Evolutionary conservation across 352 stramenopile genomes (phyloP).

Genomic region (Pythium apleroticum): DNA sequence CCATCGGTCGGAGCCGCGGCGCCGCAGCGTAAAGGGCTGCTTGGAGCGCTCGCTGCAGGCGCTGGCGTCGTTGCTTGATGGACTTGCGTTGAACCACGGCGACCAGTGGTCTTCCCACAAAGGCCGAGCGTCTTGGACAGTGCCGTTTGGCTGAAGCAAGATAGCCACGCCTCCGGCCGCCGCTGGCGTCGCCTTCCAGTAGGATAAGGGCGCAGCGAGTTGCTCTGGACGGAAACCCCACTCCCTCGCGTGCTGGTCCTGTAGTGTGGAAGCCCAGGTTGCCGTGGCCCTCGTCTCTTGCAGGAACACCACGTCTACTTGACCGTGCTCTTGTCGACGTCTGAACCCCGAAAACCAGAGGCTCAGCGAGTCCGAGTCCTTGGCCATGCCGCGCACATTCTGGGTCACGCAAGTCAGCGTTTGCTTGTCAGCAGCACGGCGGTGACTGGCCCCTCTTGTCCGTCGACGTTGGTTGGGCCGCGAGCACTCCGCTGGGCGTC

Average conservation of each 20-base stretch:
- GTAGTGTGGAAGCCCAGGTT: not conserved
- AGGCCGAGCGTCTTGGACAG: not conserved
- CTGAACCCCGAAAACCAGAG: not conserved
- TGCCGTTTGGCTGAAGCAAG: not conserved
- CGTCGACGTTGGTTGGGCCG: not conserved
- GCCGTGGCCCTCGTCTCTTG: not conserved
- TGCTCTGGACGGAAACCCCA: not conserved
- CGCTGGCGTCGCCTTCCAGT: not conserved
- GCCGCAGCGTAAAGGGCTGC: not conserved
- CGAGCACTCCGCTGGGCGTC: not conserved
- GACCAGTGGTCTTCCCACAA: not conserved
- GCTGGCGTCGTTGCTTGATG: not conserved
- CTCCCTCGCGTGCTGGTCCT: not conserved
- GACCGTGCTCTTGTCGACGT: not conserved
- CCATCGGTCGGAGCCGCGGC: not conserved
- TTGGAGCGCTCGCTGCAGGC: not conserved
- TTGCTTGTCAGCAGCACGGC: too few species aligned
- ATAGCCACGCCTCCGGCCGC: not conserved
- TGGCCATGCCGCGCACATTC: not conserved
- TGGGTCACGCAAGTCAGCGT: constrained; percentile 21
- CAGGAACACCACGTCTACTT: not conserved
- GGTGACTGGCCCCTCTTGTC: too few species aligned
- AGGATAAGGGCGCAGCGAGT: not conserved
- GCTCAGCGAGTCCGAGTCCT: not conserved
- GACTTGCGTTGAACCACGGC: not conserved